Percentiles rank a stretch among this genome's conserved stretches.
phyloP scores from a whole-genome alignment of 2,329 filamentous ascomycete genomes.

The Stachybotrys chartarum region DNA sequence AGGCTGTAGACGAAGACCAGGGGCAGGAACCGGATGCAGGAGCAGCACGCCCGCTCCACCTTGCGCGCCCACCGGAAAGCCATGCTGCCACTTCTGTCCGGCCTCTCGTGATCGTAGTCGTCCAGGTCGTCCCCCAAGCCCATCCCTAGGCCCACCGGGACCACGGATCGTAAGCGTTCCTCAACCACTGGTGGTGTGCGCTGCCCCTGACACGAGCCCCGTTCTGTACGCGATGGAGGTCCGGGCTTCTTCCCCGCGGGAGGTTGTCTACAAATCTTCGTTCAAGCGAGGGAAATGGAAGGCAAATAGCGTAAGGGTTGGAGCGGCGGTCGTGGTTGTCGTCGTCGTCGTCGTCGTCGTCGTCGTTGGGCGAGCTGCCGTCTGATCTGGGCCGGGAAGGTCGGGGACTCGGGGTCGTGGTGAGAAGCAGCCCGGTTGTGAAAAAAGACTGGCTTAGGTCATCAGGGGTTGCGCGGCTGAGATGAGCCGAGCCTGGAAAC shows the following conservation, averaged over 20 bases:
- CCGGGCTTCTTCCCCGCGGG: too few species aligned
- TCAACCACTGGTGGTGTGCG: not conserved
- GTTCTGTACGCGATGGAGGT: not conserved
- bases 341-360: constrained; percentile 1
- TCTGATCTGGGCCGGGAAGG: not conserved
- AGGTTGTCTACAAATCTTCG: not conserved
- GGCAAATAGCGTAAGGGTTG: not conserved
- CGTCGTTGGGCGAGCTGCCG: not conserved
- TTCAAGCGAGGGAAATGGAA: not conserved
- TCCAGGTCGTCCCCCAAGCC: constrained; percentile 8
- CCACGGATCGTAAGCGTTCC: not conserved
- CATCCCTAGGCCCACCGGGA: constrained; percentile 1
- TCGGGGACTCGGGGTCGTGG: not conserved
- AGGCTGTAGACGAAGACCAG: constrained; percentile 80
- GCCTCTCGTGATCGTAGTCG: constrained; percentile 1
- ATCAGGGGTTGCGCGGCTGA: constrained; percentile 12
- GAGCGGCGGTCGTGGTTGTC: not conserved
- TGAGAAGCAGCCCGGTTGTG: not conserved
- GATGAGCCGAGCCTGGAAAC: not conserved
- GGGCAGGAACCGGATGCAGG: constrained; percentile 74
- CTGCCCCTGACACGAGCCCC: not conserved
- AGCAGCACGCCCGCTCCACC: constrained; percentile 78
- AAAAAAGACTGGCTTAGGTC: constrained; percentile 12
- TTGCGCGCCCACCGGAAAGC: constrained; percentile 58
- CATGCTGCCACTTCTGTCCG: constrained; percentile 27